These are phyloP conservation scores for Pseudohyphozyma bogoriensis DNA, from an alignment of 768 basidiomycete species.

Conservation along the genomic window DNA sequence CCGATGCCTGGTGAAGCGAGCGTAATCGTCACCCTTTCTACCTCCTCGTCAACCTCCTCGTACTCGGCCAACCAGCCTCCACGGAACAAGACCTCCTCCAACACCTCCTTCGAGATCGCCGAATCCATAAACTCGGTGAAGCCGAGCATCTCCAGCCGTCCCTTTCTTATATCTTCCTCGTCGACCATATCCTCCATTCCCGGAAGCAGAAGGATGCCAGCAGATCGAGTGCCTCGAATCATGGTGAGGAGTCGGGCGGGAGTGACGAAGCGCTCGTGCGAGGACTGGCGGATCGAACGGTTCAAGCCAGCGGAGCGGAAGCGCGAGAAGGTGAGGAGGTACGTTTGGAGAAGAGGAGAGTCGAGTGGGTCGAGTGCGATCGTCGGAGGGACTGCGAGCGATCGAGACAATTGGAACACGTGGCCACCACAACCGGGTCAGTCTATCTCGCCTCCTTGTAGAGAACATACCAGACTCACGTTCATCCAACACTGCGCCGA, in stretches of 20 bases:
- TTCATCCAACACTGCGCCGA: neutral
- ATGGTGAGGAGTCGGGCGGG: constrained; percentile 55
- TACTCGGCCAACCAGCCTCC: constrained; percentile 43
- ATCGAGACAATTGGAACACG: neutral
- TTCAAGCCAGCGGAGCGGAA: constrained; percentile 96
- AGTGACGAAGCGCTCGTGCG: constrained; percentile 84
- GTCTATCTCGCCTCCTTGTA: neutral
- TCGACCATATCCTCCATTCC: constrained; percentile 3
- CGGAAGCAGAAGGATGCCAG: constrained; percentile 2
- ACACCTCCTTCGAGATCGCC: constrained; percentile 68
- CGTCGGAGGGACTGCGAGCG: constrained; percentile 52
- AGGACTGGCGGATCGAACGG: constrained; percentile 79
- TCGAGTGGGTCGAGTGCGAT: constrained; percentile 37
- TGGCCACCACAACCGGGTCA: neutral
- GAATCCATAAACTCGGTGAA: constrained; percentile 96
- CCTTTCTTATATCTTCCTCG: constrained; percentile 29
- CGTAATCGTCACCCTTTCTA: too few relatives aligned
- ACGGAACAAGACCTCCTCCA: constrained; percentile 82
- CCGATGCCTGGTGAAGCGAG: too few relatives aligned
- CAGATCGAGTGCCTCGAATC: constrained; percentile 29
- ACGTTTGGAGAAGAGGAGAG: constrained; percentile 48
- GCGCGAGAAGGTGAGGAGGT: constrained; percentile 85
- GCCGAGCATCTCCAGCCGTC: constrained; percentile 49
- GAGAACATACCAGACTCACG: too few relatives aligned
- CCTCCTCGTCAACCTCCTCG: constrained; percentile 23